Conservation (phyloP, 2,329 filamentous ascomycete genomes). For the Cordyceps tenuipes region DNA sequence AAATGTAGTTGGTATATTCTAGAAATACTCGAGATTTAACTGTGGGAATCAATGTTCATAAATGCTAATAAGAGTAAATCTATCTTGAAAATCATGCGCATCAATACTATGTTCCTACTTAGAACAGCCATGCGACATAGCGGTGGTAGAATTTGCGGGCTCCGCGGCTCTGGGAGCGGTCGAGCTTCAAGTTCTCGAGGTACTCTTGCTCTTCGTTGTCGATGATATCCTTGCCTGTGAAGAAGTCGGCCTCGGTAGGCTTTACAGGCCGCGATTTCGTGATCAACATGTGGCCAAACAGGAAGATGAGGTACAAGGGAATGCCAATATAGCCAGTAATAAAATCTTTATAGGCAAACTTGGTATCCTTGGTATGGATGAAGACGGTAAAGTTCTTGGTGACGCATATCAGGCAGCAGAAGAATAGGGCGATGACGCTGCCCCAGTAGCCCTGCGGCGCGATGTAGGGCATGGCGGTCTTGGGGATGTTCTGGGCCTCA, state of each 20-base stretch:
- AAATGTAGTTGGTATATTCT: neutral
- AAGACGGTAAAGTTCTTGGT: slow-evolving; percentile 81
- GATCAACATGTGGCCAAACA: slow-evolving; percentile 58
- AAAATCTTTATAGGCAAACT: slow-evolving; percentile 67
- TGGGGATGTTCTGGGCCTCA: slow-evolving; percentile 48
- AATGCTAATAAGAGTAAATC: neutral
- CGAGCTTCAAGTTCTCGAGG: slow-evolving; percentile 34
- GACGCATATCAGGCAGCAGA: slow-evolving; percentile 65
- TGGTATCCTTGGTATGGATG: slow-evolving; percentile 39
- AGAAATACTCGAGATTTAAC: neutral
- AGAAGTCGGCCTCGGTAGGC: slow-evolving; percentile 58
- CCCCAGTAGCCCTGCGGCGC: slow-evolving; percentile 66
- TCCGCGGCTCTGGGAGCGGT: slow-evolving; percentile 20
- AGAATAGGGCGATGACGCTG: slow-evolving; percentile 57
- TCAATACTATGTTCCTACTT: slow-evolving; percentile 11
- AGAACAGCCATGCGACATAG: slow-evolving; percentile 31
- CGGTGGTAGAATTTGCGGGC: slow-evolving; percentile 29
- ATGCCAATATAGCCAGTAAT: slow-evolving; percentile 72
- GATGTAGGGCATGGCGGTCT: slow-evolving; percentile 51
- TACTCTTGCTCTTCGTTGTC: slow-evolving; percentile 66
- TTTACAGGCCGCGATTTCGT: slow-evolving; percentile 47
- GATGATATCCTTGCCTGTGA: slow-evolving; percentile 63
- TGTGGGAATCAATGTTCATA: too few species aligned
- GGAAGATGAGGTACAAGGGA: slow-evolving; percentile 61
- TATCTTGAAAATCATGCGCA: slow-evolving; percentile 1